Evolutionary conservation across 148 eudicot species (phyloP), one percentile per base, ranked within the genome.

Genomic region (Pouteria glomerata): DNA sequence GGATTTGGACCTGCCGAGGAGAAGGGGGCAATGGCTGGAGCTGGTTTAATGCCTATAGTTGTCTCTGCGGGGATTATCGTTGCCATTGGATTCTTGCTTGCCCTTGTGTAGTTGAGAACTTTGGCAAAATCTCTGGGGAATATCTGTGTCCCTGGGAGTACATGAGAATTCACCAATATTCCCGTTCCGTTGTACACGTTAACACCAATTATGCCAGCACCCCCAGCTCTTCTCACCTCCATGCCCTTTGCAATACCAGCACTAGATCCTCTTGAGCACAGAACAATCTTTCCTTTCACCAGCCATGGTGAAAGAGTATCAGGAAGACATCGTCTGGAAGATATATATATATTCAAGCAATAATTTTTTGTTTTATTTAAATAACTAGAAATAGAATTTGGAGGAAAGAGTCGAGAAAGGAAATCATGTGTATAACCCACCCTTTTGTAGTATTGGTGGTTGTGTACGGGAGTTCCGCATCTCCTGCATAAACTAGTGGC

Each of bases 1-100:
- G 72, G 65, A 66, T 74, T 74, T 12, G 77, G 77, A 44, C 77
- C 77, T 16, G 16, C 33, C 11, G 77, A 66, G 23, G 77, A 66
- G 58, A 69, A 66, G n/a, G 21, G 16, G 10, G 72, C 77, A 71
- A 74, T 66, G 72, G 66, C 42, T 3, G 77, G 77, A 30, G 72
- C 71, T 66, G 77, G 77, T 57, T 59, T 66, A 57, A 18, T 44
- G 23, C 31, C 27, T 47, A 74, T 35, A 45, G 57, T 19, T 29
- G 77, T 66, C 15, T 8, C 48, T 7, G 37, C 52, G 3, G 65
- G 57, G 27, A 57, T 19, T 15, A 73, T 35, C 15, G 18, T 65
- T 13, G 71, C 71, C 8, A 18, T 56, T 4, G 76, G 76, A 65
- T 66, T 65, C 7, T 18, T 16, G n/a, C 4, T 51, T 29, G 60